phyloP scores from a whole-genome alignment of 75 land plant species.

The Adiantum capillusveneris region DNA sequence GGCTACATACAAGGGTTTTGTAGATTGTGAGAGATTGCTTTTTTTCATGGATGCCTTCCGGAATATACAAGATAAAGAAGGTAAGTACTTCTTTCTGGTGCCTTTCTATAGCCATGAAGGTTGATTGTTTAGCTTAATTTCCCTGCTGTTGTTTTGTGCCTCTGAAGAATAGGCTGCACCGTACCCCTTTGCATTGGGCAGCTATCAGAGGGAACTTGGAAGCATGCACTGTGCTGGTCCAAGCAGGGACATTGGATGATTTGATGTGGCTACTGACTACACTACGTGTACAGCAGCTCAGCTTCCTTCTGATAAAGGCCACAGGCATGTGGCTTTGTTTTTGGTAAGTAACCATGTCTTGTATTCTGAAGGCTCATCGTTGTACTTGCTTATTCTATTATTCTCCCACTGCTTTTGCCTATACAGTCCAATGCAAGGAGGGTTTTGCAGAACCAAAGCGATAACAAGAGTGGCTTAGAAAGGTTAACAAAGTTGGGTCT shows the following conservation, averaged over 20 bases:
- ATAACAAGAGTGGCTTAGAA: conserved; percentile 52
- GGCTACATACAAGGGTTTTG: conserved; percentile 99
- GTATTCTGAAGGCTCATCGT: no score
- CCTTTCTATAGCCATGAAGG: no score
- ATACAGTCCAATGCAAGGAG: conserved; percentile 88
- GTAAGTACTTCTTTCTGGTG: conserved; percentile 15
- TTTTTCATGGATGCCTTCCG: conserved; percentile 86
- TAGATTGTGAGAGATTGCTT: conserved; percentile 86
- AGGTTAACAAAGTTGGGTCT: conserved; percentile 83
- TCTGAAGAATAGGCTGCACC: conserved; percentile 71
- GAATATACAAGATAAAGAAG: conserved; percentile 94
- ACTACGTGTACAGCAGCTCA: conserved; percentile 89
- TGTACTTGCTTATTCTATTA: no score
- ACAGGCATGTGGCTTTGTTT: conserved; percentile 98
- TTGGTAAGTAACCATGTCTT: conserved; percentile 63
- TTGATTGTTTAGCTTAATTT: background rate
- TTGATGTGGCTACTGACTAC: conserved; percentile 64
- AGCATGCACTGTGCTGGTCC: conserved; percentile 96
- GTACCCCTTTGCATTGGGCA: conserved; percentile 99
- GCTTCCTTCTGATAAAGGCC: conserved; percentile 93
- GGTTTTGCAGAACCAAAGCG: conserved; percentile 72
- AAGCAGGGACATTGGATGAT: conserved; percentile 90
- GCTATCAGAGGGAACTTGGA: conserved; percentile 96
- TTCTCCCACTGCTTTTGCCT: conserved; percentile 8
- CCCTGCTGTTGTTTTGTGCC: conserved; percentile 5